Conservation (phyloP, 768 basidiomycete genomes). For the Neoboletus magnificus region DNA sequence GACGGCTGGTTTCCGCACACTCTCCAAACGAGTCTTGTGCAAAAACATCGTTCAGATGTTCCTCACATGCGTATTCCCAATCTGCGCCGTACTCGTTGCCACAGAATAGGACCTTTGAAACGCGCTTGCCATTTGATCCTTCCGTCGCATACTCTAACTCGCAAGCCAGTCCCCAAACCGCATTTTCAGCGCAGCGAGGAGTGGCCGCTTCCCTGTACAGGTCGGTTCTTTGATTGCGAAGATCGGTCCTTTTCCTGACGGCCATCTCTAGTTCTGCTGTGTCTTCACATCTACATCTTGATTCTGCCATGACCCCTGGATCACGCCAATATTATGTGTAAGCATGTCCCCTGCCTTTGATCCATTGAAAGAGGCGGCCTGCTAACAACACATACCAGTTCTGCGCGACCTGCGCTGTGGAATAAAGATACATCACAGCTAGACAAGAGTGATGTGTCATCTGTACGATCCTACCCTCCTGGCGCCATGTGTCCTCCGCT, state of each 20-base stretch:
- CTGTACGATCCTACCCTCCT: background rate
- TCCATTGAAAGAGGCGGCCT: background rate
- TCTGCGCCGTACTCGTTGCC: background rate
- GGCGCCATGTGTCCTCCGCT: background rate
- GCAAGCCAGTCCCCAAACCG: constrained; percentile 5
- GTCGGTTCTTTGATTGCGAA: constrained; percentile 32
- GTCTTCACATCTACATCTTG: constrained; percentile 41
- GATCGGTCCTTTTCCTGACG: background rate
- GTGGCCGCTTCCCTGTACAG: constrained; percentile 52
- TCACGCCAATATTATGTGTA: constrained; percentile 19
- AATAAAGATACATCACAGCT: background rate
- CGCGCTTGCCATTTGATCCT: constrained; percentile 40
- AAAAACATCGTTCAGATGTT: constrained; percentile 20
- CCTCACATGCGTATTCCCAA: constrained; percentile 12
- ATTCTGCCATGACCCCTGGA: background rate
- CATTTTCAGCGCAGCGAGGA: constrained; percentile 9
- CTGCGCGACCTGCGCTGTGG: constrained; percentile 6
- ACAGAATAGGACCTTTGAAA: constrained; percentile 4
- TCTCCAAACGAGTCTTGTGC: constrained; percentile 2
- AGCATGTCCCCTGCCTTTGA: constrained; percentile 8
- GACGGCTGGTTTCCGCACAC: constrained; percentile 1
- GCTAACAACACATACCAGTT: constrained; percentile 5
- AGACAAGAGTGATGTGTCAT: constrained; percentile 4
- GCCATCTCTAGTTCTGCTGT: constrained; percentile 46
- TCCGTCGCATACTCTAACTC: constrained; percentile 43